phyloP scores from a whole-genome alignment of 2,329 filamentous ascomycete genomes.

The Calonectria honghensis region DNA sequence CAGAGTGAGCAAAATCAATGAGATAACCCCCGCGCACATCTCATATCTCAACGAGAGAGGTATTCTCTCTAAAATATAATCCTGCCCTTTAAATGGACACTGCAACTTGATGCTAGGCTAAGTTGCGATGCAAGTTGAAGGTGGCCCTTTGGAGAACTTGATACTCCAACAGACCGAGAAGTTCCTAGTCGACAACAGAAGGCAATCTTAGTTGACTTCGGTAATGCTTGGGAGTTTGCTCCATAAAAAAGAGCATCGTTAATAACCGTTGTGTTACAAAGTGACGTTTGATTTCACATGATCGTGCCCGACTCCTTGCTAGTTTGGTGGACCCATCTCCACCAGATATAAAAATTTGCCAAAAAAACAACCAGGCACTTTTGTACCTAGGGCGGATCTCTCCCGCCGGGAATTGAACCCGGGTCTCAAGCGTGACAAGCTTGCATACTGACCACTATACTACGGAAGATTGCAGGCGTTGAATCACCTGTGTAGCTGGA shows the following conservation, averaged over 20 bases:
- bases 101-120: neutral
- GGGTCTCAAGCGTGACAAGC: conserved; percentile 22
- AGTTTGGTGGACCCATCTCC: neutral
- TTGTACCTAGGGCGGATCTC: conserved; percentile 11
- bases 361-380: neutral
- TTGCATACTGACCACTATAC: conserved; percentile 24
- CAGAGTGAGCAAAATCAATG: neutral
- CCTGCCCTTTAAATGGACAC: neutral
- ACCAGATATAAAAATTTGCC: conserved; percentile 2
- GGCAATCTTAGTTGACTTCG: neutral
- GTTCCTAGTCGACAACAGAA: neutral
- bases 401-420: conserved; percentile 22
- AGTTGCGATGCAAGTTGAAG: neutral
- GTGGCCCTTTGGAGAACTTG: neutral
- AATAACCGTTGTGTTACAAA: neutral
- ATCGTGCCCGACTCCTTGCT: neutral
- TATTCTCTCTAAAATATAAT: neutral
- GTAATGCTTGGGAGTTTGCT: neutral
- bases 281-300: neutral
- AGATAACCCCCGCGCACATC: neutral
- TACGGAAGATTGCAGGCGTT: conserved; percentile 17
- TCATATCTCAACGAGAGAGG: neutral
- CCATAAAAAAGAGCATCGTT: neutral
- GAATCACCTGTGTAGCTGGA: conserved; percentile 12
- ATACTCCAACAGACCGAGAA: neutral